These are phyloP conservation scores for Hypoxylon intermedium DNA, from an alignment of 495 filamentous ascomycete species.

Conservation along the genomic window DNA sequence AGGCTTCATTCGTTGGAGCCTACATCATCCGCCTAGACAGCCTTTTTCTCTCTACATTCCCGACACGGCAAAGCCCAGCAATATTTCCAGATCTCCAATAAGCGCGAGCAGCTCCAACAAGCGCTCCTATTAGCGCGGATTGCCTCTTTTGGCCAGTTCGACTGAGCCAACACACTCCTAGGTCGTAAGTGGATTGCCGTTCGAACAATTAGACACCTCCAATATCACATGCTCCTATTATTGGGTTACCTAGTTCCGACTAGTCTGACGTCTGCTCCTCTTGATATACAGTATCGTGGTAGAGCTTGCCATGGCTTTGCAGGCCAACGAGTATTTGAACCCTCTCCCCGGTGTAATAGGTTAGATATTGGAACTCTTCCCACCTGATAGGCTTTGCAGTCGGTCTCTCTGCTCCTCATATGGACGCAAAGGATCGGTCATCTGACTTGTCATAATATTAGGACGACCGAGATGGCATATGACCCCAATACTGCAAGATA, in stretches of 20 bases:
- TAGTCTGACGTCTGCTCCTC: constrained; percentile 11
- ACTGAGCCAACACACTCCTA: constrained; percentile 12
- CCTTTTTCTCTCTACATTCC: neutral
- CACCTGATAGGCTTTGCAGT: constrained; percentile 17
- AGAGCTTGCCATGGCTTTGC: constrained; percentile 1
- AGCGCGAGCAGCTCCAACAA: constrained; percentile 25
- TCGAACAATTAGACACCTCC: constrained; percentile 15
- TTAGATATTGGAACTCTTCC: neutral
- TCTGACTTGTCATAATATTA: constrained; percentile 22
- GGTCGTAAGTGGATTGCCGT: constrained; percentile 24
- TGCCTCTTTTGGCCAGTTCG: constrained; percentile 23
- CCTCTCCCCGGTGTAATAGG: constrained; percentile 6
- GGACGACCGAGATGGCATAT: constrained; percentile 10
- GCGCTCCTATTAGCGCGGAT: constrained; percentile 32
- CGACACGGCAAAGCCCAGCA: constrained; percentile 13
- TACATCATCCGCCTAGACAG: neutral
- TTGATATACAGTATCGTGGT: constrained; percentile 6
- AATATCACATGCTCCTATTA: neutral
- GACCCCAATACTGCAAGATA: neutral
- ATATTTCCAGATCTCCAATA: constrained; percentile 23
- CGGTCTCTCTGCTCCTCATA: constrained; percentile 17
- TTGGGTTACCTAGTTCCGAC: constrained; percentile 15
- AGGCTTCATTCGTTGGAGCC: constrained; percentile 9
- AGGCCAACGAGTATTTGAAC: constrained; percentile 1
- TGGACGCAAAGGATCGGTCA: constrained; percentile 11